phyloP scores from a whole-genome alignment of 169 alveolate species.

The Cryptosporidium muris region DNA sequence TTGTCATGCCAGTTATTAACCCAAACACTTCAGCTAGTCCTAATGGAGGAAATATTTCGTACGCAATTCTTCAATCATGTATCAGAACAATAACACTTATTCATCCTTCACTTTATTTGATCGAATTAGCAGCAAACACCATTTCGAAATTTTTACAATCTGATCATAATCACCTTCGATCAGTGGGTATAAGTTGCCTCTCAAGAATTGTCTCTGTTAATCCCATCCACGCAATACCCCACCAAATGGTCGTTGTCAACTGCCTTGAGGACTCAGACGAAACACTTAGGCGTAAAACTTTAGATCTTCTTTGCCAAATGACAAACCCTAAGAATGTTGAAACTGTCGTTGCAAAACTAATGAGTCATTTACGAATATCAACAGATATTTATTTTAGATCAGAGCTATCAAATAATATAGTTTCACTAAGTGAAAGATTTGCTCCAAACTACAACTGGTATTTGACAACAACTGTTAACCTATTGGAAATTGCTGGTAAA shows the following conservation, averaged over 20 bases:
- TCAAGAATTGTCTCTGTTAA: slow-evolving; percentile 84
- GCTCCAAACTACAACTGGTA: slow-evolving; percentile 89
- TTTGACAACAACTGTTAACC: slow-evolving; percentile 84
- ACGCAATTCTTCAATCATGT: slow-evolving; percentile 91
- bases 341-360: slow-evolving; percentile 89
- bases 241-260: slow-evolving; percentile 93
- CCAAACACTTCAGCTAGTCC: slow-evolving; percentile 80
- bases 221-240: slow-evolving; percentile 90
- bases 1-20: slow-evolving; percentile 3
- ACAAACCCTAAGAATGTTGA: slow-evolving; percentile 92
- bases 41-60: slow-evolving; percentile 84
- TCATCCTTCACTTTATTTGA: slow-evolving; percentile 86
- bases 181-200: slow-evolving; percentile 92
- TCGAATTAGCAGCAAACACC: slow-evolving; percentile 90
- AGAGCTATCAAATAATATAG: slow-evolving; percentile 85
- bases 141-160: slow-evolving; percentile 87
- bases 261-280: slow-evolving; percentile 96
- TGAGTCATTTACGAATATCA: slow-evolving; percentile 84
- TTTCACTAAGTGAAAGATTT: slow-evolving; percentile 86
- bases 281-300: slow-evolving; percentile 91
- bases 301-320: slow-evolving; percentile 90
- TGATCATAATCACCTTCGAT: slow-evolving; percentile 90
- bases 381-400: slow-evolving; percentile 84
- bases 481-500: slow-evolving; percentile 87
- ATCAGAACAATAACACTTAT: slow-evolving; percentile 88